These are phyloP conservation scores for Pseudogymnoascus sp. DNA, from an alignment of 2,329 filamentous ascomycete species.

Conservation along the genomic window DNA sequence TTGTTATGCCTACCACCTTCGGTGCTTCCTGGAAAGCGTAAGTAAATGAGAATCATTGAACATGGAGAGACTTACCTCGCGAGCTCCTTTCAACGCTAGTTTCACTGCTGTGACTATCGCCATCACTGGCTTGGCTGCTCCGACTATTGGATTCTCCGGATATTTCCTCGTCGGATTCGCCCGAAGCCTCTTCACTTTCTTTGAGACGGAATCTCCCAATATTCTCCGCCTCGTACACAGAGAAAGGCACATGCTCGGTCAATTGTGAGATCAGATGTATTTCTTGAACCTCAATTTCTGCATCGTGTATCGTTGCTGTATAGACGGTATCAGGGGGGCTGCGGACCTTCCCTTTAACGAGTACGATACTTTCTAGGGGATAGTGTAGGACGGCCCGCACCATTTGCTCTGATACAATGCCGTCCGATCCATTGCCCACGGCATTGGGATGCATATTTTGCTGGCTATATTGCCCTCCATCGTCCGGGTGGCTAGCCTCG, in stretches of 20 bases:
- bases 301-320: conserved; percentile 63
- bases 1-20: not conserved
- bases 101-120: not conserved
- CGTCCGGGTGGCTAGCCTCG: conserved; percentile 15
- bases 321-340: conserved; percentile 65
- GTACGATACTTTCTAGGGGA: conserved; percentile 67
- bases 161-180: not conserved
- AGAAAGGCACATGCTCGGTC: conserved; percentile 56
- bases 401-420: conserved; percentile 61
- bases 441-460: conserved; percentile 20
- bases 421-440: conserved; percentile 17
- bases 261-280: conserved; percentile 54
- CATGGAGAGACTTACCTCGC: not conserved
- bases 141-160: not conserved
- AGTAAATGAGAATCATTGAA: not conserved
- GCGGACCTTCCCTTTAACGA: conserved; percentile 66
- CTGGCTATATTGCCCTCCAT: conserved; percentile 16
- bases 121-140: not conserved
- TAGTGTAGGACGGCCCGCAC: conserved; percentile 82
- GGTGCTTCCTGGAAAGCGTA: not conserved
- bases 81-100: not conserved
- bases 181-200: conserved; percentile 37
- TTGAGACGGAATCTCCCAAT: conserved; percentile 46
- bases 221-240: conserved; percentile 61
- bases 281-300: conserved; percentile 65